Conservation (phyloP, 176 grass and related monocot species). For the Oryza brachyantha region DNA sequence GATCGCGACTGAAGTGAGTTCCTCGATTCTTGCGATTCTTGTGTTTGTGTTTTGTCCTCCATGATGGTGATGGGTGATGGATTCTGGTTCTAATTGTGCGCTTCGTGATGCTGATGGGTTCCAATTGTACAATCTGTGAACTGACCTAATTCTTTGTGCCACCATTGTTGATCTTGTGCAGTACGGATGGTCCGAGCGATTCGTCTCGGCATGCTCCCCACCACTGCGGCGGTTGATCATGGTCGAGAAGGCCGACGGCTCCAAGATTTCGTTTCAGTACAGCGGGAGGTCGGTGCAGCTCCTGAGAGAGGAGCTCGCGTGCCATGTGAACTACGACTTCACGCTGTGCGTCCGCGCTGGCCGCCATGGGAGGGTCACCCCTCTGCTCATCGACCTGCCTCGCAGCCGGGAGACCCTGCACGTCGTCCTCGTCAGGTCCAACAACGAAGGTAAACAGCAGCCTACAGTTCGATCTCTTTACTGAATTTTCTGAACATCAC, state of each 20-base stretch:
- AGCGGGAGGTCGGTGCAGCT: neutral
- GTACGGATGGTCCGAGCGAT: neutral
- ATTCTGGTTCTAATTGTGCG: too few relatives aligned
- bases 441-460: neutral
- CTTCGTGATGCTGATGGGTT: too few relatives aligned
- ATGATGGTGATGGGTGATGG: too few relatives aligned
- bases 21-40: neutral
- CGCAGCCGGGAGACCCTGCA: slow-evolving; percentile 16
- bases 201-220: neutral
- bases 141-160: neutral
- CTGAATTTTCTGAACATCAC: neutral
- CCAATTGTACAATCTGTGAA: neutral
- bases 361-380: neutral
- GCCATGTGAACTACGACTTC: neutral
- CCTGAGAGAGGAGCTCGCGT: neutral
- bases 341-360: slow-evolving; percentile 16
- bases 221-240: slow-evolving; percentile 7
- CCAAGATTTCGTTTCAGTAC: neutral
- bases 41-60: too few relatives aligned
- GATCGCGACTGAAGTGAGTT: neutral
- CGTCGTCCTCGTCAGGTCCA: neutral
- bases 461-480: neutral
- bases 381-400: slow-evolving; percentile 28
- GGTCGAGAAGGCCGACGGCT: neutral
- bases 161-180: neutral